phyloP scores from a whole-genome alignment of 1,284 basidiomycete genomes.

The Retiboletus fuscus region DNA sequence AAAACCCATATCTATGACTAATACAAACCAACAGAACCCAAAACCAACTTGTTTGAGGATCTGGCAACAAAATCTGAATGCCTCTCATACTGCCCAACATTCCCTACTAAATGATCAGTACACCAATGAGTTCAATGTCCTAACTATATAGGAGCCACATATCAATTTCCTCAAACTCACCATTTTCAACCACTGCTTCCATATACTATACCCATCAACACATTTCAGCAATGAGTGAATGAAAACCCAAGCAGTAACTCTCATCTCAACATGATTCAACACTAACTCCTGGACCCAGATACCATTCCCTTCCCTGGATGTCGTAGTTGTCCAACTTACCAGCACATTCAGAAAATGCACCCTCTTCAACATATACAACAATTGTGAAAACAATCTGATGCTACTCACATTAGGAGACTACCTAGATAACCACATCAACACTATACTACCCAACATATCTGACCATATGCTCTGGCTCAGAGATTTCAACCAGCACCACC shows the following conservation, averaged over 20 bases:
- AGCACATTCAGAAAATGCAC: background rate
- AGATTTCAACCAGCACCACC: constrained; percentile 53
- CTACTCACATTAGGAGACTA: background rate
- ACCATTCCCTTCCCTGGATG: background rate
- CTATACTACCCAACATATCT: background rate
- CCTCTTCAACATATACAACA: constrained; percentile 17
- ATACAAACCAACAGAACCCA: background rate
- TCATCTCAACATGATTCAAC: background rate
- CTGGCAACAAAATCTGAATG: constrained; percentile 13
- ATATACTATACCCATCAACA: background rate
- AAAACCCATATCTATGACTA: background rate
- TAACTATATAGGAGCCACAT: background rate
- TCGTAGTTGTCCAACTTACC: background rate
- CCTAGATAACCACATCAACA: rapidly evolving
- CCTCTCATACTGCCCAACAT: background rate
- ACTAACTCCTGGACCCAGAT: background rate
- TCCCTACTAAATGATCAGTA: background rate
- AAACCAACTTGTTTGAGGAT: background rate
- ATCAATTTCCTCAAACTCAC: background rate
- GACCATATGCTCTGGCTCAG: constrained; percentile 43
- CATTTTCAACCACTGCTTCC: background rate
- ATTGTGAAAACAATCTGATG: background rate
- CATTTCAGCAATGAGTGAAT: rapidly evolving
- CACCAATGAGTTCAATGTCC: background rate
- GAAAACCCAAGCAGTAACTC: background rate